Evolutionary conservation across 2,329 filamentous ascomycete genomes (phyloP).

Genomic region (Chaetomium globosum): DNA sequence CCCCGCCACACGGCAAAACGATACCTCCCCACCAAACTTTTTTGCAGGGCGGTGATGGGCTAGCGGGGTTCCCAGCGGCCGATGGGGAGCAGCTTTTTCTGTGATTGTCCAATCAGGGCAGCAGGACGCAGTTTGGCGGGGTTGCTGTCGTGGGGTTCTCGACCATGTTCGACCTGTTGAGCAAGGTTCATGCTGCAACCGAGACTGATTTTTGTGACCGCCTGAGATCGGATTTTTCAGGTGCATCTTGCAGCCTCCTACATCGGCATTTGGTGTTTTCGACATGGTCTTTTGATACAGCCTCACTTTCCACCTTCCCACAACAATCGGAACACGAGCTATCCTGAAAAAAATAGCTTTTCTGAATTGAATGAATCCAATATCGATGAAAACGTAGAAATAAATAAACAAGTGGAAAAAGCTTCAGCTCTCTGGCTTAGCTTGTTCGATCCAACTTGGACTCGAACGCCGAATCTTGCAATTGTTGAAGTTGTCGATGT

Average conservation of each 20-base stretch:
- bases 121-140: slow-evolving; percentile 17
- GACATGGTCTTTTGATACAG: neutral
- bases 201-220: slow-evolving; percentile 21
- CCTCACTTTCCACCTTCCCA: slow-evolving; percentile 8
- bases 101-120: slow-evolving; percentile 31
- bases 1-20: slow-evolving; percentile 30
- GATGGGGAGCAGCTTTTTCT: neutral
- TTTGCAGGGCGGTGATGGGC: slow-evolving; percentile 24
- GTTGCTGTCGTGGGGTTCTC: slow-evolving; percentile 21
- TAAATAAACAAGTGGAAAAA: slow-evolving; percentile 31
- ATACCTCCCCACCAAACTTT: slow-evolving; percentile 23
- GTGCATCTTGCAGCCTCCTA: slow-evolving; percentile 20
- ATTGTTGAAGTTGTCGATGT: slow-evolving; percentile 8
- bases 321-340: neutral
- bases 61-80: slow-evolving; percentile 25
- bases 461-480: slow-evolving; percentile 34
- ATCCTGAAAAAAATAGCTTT: slow-evolving; percentile 22
- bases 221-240: slow-evolving; percentile 29
- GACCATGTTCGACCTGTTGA: neutral
- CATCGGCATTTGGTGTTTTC: slow-evolving; percentile 14
- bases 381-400: slow-evolving; percentile 11
- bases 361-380: slow-evolving; percentile 18
- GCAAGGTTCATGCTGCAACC: slow-evolving; percentile 21
- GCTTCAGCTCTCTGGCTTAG: neutral
- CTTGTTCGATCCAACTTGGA: slow-evolving; percentile 28